Conservation (phyloP, 2,329 filamentous ascomycete species). For the Diplodia seriata region DNA sequence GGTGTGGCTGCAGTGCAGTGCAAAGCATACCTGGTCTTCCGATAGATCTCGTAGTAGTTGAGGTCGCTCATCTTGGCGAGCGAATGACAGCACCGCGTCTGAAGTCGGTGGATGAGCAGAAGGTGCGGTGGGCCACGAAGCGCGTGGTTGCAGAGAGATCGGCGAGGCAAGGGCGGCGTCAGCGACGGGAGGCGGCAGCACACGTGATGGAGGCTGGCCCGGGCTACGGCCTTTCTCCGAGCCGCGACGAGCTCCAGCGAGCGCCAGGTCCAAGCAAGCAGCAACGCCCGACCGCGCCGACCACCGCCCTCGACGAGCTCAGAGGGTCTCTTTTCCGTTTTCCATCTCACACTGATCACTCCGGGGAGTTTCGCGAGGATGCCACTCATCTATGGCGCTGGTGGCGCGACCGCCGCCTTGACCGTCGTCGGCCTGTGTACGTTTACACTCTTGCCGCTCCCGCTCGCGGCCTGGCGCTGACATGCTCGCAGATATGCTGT, state of each 20-base stretch:
- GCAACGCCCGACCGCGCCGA: slow-evolving; percentile 25
- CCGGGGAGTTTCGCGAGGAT: slow-evolving; percentile 53
- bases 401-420: slow-evolving; percentile 72
- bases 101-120: slow-evolving; percentile 34
- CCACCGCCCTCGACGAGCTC: slow-evolving; percentile 17
- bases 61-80: slow-evolving; percentile 46
- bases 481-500: slow-evolving; percentile 83
- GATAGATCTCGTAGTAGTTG: slow-evolving; percentile 92
- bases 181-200: slow-evolving; percentile 4
- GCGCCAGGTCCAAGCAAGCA: slow-evolving; percentile 29
- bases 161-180: slow-evolving; percentile 21
- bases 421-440: slow-evolving; percentile 79
- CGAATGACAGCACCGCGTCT: neutral
- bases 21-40: slow-evolving; percentile 84
- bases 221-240: slow-evolving; percentile 22
- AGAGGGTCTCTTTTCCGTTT: slow-evolving; percentile 23
- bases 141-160: slow-evolving; percentile 33
- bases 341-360: slow-evolving; percentile 12
- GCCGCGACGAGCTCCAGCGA: slow-evolving; percentile 30
- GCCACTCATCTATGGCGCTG: slow-evolving; percentile 75
- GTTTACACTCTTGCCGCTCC: slow-evolving; percentile 45
- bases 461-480: slow-evolving; percentile 8
- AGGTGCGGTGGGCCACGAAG: slow-evolving; percentile 34
- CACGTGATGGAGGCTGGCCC: neutral
- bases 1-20: slow-evolving; percentile 36